These are phyloP conservation scores for Massariosphaeria phaeospora DNA, from an alignment of 495 filamentous ascomycete genomes.

Conservation along the genomic window DNA sequence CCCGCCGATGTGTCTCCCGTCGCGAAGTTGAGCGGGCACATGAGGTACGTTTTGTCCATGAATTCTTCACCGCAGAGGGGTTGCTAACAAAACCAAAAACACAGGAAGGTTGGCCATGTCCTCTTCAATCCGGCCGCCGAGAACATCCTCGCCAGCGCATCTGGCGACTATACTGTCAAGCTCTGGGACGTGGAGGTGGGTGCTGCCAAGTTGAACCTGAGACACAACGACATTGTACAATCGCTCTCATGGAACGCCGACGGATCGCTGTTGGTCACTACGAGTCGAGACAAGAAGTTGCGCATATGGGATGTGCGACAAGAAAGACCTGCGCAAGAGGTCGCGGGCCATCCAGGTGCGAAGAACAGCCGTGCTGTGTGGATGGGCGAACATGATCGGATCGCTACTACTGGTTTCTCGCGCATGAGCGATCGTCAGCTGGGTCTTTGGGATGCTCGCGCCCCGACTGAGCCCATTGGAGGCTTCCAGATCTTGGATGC, in stretches of 20 bases:
- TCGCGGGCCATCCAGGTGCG: slow-evolving; percentile 79
- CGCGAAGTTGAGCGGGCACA: slow-evolving; percentile 71
- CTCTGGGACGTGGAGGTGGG: slow-evolving; percentile 91
- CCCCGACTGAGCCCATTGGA: slow-evolving; percentile 72
- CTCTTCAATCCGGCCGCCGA: slow-evolving; percentile 96
- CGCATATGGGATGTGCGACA: slow-evolving; percentile 95
- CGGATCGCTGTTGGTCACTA: slow-evolving; percentile 83
- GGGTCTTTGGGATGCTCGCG: slow-evolving; percentile 88
- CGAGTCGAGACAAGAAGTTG: slow-evolving; percentile 95
- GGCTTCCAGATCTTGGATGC: slow-evolving; percentile 85
- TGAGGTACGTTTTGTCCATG: slow-evolving; percentile 44
- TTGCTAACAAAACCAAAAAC: slow-evolving; percentile 34
- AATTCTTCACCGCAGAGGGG: not conserved
- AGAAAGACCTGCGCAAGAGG: slow-evolving; percentile 79
- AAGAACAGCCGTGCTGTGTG: slow-evolving; percentile 96
- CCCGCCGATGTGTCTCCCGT: slow-evolving; percentile 74
- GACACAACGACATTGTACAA: slow-evolving; percentile 86
- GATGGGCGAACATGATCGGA: slow-evolving; percentile 91
- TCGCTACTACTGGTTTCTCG: slow-evolving; percentile 95
- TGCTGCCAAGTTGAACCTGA: slow-evolving; percentile 63
- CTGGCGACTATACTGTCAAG: slow-evolving; percentile 92
- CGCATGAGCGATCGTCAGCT: slow-evolving; percentile 97
- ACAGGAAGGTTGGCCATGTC: slow-evolving; percentile 91
- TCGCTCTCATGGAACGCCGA: slow-evolving; percentile 94
- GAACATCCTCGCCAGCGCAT: slow-evolving; percentile 90